phyloP scores from a whole-genome alignment of 257 asterid genomes.

The Voacanga thouarsii region DNA sequence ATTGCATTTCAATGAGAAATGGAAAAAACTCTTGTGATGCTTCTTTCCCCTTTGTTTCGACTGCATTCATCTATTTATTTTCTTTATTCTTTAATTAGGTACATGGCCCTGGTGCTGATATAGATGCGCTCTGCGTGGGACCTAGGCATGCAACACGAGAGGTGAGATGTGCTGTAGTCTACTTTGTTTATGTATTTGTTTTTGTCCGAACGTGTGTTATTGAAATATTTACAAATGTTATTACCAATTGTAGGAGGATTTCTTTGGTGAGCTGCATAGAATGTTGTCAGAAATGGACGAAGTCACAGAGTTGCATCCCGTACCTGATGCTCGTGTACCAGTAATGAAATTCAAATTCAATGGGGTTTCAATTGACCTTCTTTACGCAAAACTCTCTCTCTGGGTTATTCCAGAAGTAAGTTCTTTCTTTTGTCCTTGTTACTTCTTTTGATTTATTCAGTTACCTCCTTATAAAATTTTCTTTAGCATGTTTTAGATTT shows the following conservation, averaged over 20 bases:
- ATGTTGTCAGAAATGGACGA: constrained; percentile 37
- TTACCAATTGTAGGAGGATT: constrained; percentile 33
- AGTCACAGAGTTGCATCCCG: constrained; percentile 37
- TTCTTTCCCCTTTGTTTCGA: neutral
- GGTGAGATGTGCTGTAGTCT: constrained; percentile 15
- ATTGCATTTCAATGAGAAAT: neutral
- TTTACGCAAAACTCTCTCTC: constrained; percentile 32
- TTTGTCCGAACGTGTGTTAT: neutral
- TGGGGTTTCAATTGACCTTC: constrained; percentile 38
- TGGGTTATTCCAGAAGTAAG: constrained; percentile 44
- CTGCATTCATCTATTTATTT: neutral
- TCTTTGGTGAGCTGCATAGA: constrained; percentile 33
- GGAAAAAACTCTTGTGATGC: neutral
- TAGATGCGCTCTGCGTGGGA: constrained; percentile 41
- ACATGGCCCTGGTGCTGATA: constrained; percentile 45
- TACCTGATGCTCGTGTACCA: constrained; percentile 44
- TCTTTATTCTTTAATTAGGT: constrained; percentile 25
- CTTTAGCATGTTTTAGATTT: neutral
- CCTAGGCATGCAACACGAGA: constrained; percentile 38
- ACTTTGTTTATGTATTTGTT: neutral
- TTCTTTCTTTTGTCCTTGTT: neutral
- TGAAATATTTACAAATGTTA: neutral
- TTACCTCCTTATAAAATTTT: neutral
- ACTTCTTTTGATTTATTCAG: neutral
- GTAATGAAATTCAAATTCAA: constrained; percentile 38